Evolutionary conservation across 2,329 filamentous ascomycete genomes (phyloP).

Genomic region (Aspergillus sp.): DNA sequence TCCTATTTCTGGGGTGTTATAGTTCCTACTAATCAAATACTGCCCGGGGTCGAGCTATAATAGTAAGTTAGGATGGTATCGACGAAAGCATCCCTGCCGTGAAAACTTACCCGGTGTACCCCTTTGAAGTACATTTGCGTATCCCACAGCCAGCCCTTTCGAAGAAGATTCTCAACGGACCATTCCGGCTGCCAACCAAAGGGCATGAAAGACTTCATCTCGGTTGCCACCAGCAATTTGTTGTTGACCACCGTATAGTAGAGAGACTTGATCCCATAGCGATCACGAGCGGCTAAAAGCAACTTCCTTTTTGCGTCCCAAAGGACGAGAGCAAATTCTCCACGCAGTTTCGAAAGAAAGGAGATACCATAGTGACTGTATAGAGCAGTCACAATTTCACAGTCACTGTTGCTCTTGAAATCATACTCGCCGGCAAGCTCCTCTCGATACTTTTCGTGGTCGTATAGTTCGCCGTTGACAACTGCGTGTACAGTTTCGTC

Average conservation of each 20-base stretch:
- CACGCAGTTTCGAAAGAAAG: conserved; percentile 50
- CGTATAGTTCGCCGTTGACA: conserved; percentile 63
- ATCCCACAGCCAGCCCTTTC: conserved; percentile 47
- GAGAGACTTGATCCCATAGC: conserved; percentile 59
- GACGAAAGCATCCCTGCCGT: not conserved
- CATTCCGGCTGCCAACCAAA: conserved; percentile 55
- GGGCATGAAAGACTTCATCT: conserved; percentile 55
- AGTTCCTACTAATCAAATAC: conserved; percentile 43
- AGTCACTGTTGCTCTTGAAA: conserved; percentile 51
- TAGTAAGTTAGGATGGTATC: not conserved
- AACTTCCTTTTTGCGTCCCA: conserved; percentile 47
- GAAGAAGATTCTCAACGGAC: conserved; percentile 50
- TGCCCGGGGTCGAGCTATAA: conserved; percentile 46
- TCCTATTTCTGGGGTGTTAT: conserved; percentile 39
- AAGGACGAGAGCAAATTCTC: conserved; percentile 56
- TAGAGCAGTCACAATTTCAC: conserved; percentile 55
- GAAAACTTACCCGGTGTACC: conserved; percentile 41
- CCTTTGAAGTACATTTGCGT: conserved; percentile 52
- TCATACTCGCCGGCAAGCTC: conserved; percentile 41
- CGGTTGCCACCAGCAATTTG: conserved; percentile 51
- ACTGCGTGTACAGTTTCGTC: conserved; percentile 52
- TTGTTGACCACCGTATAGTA: conserved; percentile 49
- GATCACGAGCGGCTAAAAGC: conserved; percentile 53
- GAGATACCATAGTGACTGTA: conserved; percentile 51
- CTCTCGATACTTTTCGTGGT: conserved; percentile 47